phyloP scores from a whole-genome alignment of 495 filamentous ascomycete genomes.

The Neurospora sp. region DNA sequence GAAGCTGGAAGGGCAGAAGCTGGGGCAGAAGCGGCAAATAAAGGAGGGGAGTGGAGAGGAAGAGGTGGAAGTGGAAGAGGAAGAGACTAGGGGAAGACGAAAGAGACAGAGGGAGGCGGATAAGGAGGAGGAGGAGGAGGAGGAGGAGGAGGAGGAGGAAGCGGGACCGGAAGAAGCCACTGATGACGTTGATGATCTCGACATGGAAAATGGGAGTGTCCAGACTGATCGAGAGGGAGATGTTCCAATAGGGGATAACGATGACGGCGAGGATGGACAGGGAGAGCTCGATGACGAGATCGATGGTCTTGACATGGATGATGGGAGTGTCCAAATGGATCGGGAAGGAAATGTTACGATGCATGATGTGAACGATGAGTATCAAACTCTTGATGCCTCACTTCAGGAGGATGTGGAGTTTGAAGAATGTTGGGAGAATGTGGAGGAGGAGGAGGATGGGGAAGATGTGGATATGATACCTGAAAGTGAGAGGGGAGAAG shows the following conservation, averaged over 20 bases:
- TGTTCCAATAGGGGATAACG: not conserved
- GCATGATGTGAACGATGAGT: not conserved
- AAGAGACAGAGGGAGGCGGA: too few species aligned
- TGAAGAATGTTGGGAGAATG: not conserved
- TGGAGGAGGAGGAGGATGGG: not conserved
- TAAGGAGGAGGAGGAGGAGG: too few species aligned
- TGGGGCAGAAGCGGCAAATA: too few species aligned
- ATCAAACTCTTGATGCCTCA: not conserved
- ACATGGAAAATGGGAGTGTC: not conserved
- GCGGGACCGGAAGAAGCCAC: accelerated
- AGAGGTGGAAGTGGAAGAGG: not conserved
- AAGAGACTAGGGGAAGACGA: not conserved
- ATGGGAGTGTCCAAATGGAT: not conserved
- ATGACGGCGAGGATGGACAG: not conserved
- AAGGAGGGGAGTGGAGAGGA: too few species aligned
- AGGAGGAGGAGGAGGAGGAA: not conserved
- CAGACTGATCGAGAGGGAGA: not conserved
- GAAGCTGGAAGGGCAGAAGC: too few species aligned
- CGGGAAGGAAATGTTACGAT: not conserved
- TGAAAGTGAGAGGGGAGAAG: not conserved
- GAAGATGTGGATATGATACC: not conserved
- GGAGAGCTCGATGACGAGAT: not conserved
- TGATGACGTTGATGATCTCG: not conserved
- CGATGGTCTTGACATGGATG: not conserved
- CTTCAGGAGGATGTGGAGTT: not conserved